A percentile compares a stretch with the other conserved stretches of the same genome.
Evolutionary conservation across 1,139 yeast genomes (phyloP).

Genomic region (Nakaseomyces uthaithaninus): DNA sequence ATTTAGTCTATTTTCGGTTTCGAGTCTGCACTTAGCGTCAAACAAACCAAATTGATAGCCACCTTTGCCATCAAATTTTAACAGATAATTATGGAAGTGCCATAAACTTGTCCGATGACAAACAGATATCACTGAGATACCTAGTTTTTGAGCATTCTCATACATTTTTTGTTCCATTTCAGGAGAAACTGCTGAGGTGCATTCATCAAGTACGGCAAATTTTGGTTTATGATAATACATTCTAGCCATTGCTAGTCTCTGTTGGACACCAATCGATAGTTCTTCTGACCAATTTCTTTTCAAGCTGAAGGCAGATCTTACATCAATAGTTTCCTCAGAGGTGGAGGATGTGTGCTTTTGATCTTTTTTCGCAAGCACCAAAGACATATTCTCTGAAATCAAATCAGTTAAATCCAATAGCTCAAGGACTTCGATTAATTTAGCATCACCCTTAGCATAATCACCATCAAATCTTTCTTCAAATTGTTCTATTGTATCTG

Average conservation of each 20-base stretch:
- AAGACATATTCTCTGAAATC: slow-evolving; percentile 35
- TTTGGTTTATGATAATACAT: slow-evolving; percentile 84
- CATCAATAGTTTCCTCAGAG: slow-evolving; percentile 3
- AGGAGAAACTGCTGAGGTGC: slow-evolving; percentile 89
- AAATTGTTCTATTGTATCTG: slow-evolving; percentile 59
- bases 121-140: slow-evolving; percentile 79
- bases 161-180: slow-evolving; percentile 90
- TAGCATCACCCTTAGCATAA: slow-evolving; percentile 46
- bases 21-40: slow-evolving; percentile 59
- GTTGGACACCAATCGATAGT: slow-evolving; percentile 85
- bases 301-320: slow-evolving; percentile 52
- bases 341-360: slow-evolving; percentile 18
- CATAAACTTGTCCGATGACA: slow-evolving; percentile 89
- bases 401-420: slow-evolving; percentile 53
- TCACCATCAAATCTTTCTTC: slow-evolving; percentile 33
- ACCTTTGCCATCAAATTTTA: slow-evolving; percentile 82
- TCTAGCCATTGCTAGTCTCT: slow-evolving; percentile 88
- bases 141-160: slow-evolving; percentile 68
- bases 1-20: slow-evolving; percentile 64
- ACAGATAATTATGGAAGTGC: slow-evolving; percentile 79
- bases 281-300: slow-evolving; percentile 84
- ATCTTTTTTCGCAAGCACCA: slow-evolving; percentile 27
- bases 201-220: slow-evolving; percentile 91
- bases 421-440: slow-evolving; percentile 53
- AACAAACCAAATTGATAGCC: slow-evolving; percentile 61